Conservation (phyloP, 176 grass and related monocot species). For the Sorghum bicolor region Sorghum_bicolor_NCBIv3 NC_012876.2:62527501-62528000, state of each 20-base stretch:
- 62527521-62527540: neutral
- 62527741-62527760: slow-evolving; percentile 53
- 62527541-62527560: neutral
- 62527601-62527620: neutral
- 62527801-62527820: neutral
- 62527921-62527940: neutral
- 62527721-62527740: slow-evolving; percentile 64
- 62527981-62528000: neutral
- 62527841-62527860: neutral
- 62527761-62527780: slow-evolving; percentile 63
- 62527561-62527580: neutral
- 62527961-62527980: neutral
- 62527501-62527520: neutral
- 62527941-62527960: neutral
- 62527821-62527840: neutral
- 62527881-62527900: neutral
- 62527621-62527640: neutral
- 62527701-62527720: slow-evolving; percentile 41
- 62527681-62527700: neutral
- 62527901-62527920: rapidly evolving
- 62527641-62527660: neutral
- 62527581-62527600: neutral
- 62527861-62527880: neutral
- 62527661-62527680: neutral
- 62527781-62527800: slow-evolving; percentile 35